Evolutionary conservation across 1,284 basidiomycete genomes (phyloP).

Genomic region (Pterula multifida): DNA sequence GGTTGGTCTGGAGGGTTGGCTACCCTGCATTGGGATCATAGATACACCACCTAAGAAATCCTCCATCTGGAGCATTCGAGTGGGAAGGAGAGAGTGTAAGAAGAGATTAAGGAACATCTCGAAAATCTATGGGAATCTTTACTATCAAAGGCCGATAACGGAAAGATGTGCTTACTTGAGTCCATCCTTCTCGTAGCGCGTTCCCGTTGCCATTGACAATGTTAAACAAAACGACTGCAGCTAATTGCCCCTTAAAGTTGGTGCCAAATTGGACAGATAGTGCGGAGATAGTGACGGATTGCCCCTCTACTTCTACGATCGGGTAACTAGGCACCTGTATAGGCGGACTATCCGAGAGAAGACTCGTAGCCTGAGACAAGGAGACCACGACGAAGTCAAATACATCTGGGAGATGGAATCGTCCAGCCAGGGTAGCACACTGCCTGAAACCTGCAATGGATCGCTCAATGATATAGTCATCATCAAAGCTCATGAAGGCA

Average conservation of each 20-base stretch:
- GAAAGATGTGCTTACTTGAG: conserved; percentile 38
- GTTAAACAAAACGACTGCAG: conserved; percentile 94
- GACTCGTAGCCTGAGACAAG: conserved; percentile 77
- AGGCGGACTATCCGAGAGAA: conserved; percentile 65
- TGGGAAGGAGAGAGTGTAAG: conserved; percentile 82
- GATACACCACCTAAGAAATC: conserved; percentile 88
- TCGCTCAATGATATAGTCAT: conserved; percentile 93
- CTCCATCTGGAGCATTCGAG: conserved; percentile 88
- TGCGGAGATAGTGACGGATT: conserved; percentile 82
- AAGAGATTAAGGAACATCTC: conserved; percentile 98
- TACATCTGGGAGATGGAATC: conserved; percentile 85
- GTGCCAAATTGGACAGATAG: conserved; percentile 91
- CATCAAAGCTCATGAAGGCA: conserved; percentile 91
- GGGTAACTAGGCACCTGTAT: conserved; percentile 79
- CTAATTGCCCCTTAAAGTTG: conserved; percentile 92
- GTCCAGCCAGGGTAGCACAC: conserved; percentile 87
- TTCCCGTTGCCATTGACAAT: conserved; percentile 97
- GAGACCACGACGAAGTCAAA: conserved; percentile 95
- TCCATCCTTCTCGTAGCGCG: conserved; percentile 91
- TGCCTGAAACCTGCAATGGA: conserved; percentile 93
- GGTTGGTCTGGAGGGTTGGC: conserved; percentile 52
- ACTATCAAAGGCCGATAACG: conserved; percentile 11
- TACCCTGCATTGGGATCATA: conserved; percentile 78
- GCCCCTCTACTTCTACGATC: conserved; percentile 85
- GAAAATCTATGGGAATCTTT: conserved; percentile 55